Evolutionary conservation across 2,329 filamentous ascomycete species (phyloP), one percentile per base, ranked within the genome.

Genomic region (Acrocalymma vagum): DNA sequence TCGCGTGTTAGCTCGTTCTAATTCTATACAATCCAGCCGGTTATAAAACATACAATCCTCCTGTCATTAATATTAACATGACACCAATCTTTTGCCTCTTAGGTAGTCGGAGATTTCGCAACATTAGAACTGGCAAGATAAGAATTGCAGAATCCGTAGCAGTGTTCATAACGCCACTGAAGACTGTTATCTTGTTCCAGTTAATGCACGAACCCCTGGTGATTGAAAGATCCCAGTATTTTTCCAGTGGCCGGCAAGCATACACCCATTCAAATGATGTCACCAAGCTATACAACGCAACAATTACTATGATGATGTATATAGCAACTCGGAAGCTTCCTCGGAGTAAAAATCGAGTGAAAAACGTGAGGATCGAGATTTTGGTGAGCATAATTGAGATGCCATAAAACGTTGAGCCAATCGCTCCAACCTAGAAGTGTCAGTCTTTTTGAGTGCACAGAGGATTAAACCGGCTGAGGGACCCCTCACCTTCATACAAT

Each of bases 1-100:
- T 35, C 22, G 3, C 10, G 32, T 35, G 11, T 35, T 35, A 35
- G 32, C 21, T 22, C 3, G 9, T 34, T 23, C 31, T 24, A 16
- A 10, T 34, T n/a, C 31, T 11, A 34, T 26, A 34, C 10, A 22
- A 10, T 34, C 20, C 31, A 34, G 31, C 11, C 14, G 17, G 25
- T 24, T 6, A 34, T 34, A 34, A 15, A 34, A 34, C 31, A 34
- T 34, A 34, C 31, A 34, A 34, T 24, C 31, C 31, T 34, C 31
- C 31, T 34, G 31, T 35, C 15, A 34, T 34, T 16, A 34, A 34
- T 22, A 34, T n/a, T 24, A 34, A 7, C 31, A 24, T 24, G 17
- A 34, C 20, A 34, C 31, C 31, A 34, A 34, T 24, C 31, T 34
- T 34, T 34, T 34, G 31, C 31, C 20, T 34, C 31, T 24, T 34